Conservation (phyloP, 1,139 yeast species). For the Pichia sp. region DNA sequence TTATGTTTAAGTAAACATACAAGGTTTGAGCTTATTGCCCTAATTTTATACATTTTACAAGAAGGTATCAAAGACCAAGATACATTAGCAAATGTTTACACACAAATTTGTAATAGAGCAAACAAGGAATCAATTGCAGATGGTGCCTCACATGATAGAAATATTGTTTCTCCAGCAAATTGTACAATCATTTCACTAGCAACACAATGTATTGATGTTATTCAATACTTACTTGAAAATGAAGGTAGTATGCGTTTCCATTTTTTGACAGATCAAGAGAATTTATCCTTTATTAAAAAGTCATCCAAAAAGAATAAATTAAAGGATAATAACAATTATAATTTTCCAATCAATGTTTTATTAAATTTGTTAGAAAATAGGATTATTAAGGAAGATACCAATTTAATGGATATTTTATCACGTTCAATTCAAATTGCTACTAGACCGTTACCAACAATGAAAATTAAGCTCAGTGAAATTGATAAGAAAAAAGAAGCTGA, state of each 20-base stretch:
- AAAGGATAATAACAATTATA: conserved; percentile 39
- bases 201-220: conserved; percentile 69
- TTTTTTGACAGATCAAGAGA: conserved; percentile 78
- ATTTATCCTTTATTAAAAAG: conserved; percentile 44
- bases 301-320: conserved; percentile 33
- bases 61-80: conserved; percentile 65
- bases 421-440: conserved; percentile 73
- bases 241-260: conserved; percentile 68
- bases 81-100: conserved; percentile 60
- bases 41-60: conserved; percentile 61
- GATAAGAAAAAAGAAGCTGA: conserved; percentile 14
- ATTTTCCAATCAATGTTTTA: conserved; percentile 68
- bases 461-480: conserved; percentile 28
- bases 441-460: conserved; percentile 55
- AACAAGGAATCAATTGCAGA: conserved; percentile 2
- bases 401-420: conserved; percentile 71
- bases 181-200: conserved; percentile 68
- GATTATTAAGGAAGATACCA: conserved; percentile 63
- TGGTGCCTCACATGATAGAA: not conserved
- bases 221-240: conserved; percentile 65
- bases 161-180: conserved; percentile 39
- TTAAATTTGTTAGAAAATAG: conserved; percentile 57
- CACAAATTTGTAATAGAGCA: conserved; percentile 43
- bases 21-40: conserved; percentile 67
- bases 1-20: conserved; percentile 75